Evolutionary conservation across 441 rosid genomes (phyloP).

Genomic region (Populus hybrid): DNA sequence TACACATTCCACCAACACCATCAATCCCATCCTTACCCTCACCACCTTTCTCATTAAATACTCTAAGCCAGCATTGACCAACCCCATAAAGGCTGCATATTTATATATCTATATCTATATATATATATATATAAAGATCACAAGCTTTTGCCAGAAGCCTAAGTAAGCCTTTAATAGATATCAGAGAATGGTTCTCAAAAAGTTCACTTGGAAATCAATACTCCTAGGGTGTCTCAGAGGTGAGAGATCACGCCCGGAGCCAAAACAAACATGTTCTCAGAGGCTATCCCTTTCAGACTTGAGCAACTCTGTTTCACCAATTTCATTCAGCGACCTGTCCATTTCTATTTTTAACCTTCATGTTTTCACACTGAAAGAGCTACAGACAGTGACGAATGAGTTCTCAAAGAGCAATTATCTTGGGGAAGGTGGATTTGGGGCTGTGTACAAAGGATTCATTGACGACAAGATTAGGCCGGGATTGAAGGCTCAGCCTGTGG

Average conservation of each 20-base stretch:
- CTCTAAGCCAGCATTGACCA: background rate
- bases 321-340: conserved; percentile 38
- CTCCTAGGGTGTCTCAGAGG: conserved; percentile 48
- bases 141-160: background rate
- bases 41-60: background rate
- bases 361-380: conserved; percentile 50
- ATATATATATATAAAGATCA: background rate
- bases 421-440: too few species aligned
- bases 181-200: conserved; percentile 31
- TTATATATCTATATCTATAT: background rate
- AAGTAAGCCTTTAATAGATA: background rate
- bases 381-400: conserved; percentile 39
- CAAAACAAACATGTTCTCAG: conserved; percentile 37
- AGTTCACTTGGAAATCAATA: conserved; percentile 39
- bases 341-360: conserved; percentile 45
- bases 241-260: conserved; percentile 4
- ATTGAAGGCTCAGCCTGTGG: too few species aligned
- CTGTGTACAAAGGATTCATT: too few species aligned
- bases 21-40: background rate
- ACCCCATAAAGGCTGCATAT: background rate
- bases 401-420: conserved; percentile 45
- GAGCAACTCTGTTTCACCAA: conserved; percentile 51
- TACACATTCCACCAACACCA: background rate
- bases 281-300: conserved; percentile 59
- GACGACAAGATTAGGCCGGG: too few species aligned